Evolutionary conservation across 192 early-diverging fungal genomes (phyloP).

Genomic region (Mycoemilia scoparia): DNA sequence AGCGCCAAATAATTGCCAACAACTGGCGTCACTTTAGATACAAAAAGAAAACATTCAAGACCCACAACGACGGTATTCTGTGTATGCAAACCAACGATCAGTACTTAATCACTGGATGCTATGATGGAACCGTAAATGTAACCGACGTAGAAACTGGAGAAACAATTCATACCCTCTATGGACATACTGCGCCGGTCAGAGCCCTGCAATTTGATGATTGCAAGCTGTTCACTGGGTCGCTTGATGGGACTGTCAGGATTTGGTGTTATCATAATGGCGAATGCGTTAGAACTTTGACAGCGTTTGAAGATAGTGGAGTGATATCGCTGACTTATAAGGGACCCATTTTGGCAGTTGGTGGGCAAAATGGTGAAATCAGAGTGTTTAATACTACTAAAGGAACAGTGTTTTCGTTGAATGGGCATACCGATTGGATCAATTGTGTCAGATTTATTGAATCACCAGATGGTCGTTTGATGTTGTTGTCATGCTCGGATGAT

Average conservation of each 20-base stretch:
- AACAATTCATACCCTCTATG: slow-evolving; percentile 52
- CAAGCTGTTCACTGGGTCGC: slow-evolving; percentile 82
- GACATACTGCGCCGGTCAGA: slow-evolving; percentile 74
- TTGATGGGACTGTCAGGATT: slow-evolving; percentile 79
- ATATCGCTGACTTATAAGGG: slow-evolving; percentile 66
- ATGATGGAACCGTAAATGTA: slow-evolving; percentile 69
- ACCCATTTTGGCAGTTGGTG: slow-evolving; percentile 66
- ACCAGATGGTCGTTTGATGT: slow-evolving; percentile 34
- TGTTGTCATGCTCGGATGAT: slow-evolving; percentile 84
- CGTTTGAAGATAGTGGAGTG: slow-evolving; percentile 46
- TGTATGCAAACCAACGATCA: slow-evolving; percentile 76
- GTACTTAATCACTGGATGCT: slow-evolving; percentile 70
- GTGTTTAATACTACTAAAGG: slow-evolving; percentile 59
- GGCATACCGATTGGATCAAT: slow-evolving; percentile 87
- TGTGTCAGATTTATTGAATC: slow-evolving; percentile 62
- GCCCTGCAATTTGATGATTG: slow-evolving; percentile 87
- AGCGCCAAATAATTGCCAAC: slow-evolving; percentile 75
- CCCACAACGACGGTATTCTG: slow-evolving; percentile 82
- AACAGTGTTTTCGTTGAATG: slow-evolving; percentile 44
- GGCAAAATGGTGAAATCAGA: slow-evolving; percentile 63
- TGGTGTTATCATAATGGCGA: slow-evolving; percentile 84
- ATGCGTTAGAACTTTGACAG: slow-evolving; percentile 57
- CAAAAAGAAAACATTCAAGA: slow-evolving; percentile 36
- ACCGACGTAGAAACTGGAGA: slow-evolving; percentile 82
- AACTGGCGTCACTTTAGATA: slow-evolving; percentile 85